phyloP scores from a whole-genome alignment of 352 stramenopile genomes.

The Phytophthora cactorum region DNA sequence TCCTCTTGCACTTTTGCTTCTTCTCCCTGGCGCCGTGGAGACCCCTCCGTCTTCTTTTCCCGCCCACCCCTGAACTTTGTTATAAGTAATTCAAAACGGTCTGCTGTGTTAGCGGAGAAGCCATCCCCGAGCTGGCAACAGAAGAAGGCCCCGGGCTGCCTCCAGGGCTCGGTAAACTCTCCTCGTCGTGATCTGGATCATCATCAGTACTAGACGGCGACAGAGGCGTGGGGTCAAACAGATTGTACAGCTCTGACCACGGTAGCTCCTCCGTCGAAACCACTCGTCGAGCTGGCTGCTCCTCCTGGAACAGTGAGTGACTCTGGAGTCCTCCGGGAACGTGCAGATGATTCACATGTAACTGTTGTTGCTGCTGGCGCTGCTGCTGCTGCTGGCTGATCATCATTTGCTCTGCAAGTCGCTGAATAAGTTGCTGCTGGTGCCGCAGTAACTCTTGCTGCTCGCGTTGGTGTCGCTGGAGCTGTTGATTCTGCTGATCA shows the following conservation, averaged over 20 bases:
- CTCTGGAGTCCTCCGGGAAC: conserved; percentile 53
- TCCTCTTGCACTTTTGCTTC: conserved; percentile 9
- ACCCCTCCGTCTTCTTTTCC: conserved; percentile 4
- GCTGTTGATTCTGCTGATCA: conserved; percentile 44
- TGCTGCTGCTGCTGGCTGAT: conserved; percentile 44
- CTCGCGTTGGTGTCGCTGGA: conserved; percentile 43
- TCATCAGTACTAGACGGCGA: conserved; percentile 52
- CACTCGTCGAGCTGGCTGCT: conserved; percentile 57
- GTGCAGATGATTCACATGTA: conserved; percentile 25
- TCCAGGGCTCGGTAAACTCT: conserved; percentile 47
- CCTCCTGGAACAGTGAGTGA: conserved; percentile 73
- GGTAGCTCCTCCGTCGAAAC: conserved; percentile 78
- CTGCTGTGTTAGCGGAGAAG: conserved; percentile 30
- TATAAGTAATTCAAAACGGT: conserved; percentile 77
- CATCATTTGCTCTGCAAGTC: conserved; percentile 46
- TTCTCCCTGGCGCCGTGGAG: conserved; percentile 4
- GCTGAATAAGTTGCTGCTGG: conserved; percentile 40
- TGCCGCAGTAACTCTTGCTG: conserved; percentile 37
- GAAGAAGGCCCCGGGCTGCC: conserved; percentile 32
- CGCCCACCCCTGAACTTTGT: conserved; percentile 29
- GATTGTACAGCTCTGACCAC: conserved; percentile 85
- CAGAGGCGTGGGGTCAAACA: conserved; percentile 66
- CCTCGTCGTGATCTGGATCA: conserved; percentile 64
- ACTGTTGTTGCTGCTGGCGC: conserved; percentile 22
- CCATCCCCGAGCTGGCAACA: conserved; percentile 16